Evolutionary conservation across 148 eudicot genomes (phyloP).

Genomic region (Polygonum maritimum): DNA sequence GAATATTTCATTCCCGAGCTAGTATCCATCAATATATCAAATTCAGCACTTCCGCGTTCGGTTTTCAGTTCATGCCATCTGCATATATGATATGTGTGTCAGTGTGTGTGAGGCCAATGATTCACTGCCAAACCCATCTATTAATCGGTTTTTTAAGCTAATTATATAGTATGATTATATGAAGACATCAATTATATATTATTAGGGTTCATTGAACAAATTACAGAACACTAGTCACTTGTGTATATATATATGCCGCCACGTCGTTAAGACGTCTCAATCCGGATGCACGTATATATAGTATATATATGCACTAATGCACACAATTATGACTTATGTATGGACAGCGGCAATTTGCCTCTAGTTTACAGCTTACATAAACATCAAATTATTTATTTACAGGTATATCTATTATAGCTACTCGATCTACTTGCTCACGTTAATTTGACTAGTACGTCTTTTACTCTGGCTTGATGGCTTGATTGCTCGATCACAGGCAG

Average conservation of each 20-base stretch:
- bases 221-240: no score
- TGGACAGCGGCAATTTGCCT: neutral
- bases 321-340: no score
- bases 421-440: no score
- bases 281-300: neutral
- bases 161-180: neutral
- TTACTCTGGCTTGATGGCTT: no score
- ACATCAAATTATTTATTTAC: neutral
- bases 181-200: neutral
- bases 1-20: no score
- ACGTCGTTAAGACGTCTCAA: constrained; percentile 4
- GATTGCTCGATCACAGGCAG: neutral
- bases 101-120: no score
- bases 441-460: no score
- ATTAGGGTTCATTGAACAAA: neutral
- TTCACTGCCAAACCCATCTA: neutral
- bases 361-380: neutral
- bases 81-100: no score
- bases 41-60: no score
- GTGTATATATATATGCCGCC: neutral
- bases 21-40: no score
- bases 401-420: neutral
- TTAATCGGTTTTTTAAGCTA: neutral
- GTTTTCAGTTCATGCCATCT: no score
- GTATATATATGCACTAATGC: no score